Percentiles rank a stretch among this genome's conserved stretches.
These are phyloP conservation scores for Trametes polyzona DNA, from an alignment of 1,284 basidiomycete species.

Conservation along the genomic window DNA sequence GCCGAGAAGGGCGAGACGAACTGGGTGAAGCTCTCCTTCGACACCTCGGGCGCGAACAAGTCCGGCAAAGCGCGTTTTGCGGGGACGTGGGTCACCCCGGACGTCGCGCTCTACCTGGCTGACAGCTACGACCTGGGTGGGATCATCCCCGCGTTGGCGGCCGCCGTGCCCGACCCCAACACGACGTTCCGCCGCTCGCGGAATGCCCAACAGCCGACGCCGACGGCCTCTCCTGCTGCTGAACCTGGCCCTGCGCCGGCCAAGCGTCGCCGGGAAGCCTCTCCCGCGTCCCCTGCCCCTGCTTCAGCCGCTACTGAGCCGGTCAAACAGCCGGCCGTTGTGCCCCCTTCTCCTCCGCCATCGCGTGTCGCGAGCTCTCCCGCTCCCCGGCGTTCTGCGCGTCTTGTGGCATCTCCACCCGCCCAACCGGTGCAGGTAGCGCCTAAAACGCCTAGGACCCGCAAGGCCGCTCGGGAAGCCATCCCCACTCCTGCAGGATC, in stretches of 20 bases:
- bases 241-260: slow-evolving; percentile 44
- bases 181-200: slow-evolving; percentile 73
- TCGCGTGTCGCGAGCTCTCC: slow-evolving; percentile 28
- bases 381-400: slow-evolving; percentile 50
- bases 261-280: slow-evolving; percentile 69
- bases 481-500: slow-evolving; percentile 54
- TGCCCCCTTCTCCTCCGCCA: slow-evolving; percentile 31
- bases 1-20: slow-evolving; percentile 85
- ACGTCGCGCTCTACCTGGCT: slow-evolving; percentile 71
- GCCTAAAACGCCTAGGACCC: slow-evolving; percentile 45
- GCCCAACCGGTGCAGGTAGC: slow-evolving; percentile 34
- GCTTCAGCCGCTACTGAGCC: background rate
- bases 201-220: slow-evolving; percentile 36
- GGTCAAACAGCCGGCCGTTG: slow-evolving; percentile 21
- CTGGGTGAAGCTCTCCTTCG: slow-evolving; percentile 84
- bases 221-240: slow-evolving; percentile 38
- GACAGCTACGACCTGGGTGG: slow-evolving; percentile 61
- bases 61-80: slow-evolving; percentile 80
- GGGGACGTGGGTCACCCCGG: slow-evolving; percentile 85
- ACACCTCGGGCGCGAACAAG: slow-evolving; percentile 84
- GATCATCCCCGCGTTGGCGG: slow-evolving; percentile 69
- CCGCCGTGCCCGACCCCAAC: slow-evolving; percentile 78
- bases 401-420: slow-evolving; percentile 42
- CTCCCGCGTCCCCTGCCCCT: slow-evolving; percentile 44
- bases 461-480: slow-evolving; percentile 40